A percentile compares a stretch with the other conserved stretches of the same genome.
Evolutionary conservation across 139 green algal species (phyloP).

Genomic region (Coelastrella sp.): DNA sequence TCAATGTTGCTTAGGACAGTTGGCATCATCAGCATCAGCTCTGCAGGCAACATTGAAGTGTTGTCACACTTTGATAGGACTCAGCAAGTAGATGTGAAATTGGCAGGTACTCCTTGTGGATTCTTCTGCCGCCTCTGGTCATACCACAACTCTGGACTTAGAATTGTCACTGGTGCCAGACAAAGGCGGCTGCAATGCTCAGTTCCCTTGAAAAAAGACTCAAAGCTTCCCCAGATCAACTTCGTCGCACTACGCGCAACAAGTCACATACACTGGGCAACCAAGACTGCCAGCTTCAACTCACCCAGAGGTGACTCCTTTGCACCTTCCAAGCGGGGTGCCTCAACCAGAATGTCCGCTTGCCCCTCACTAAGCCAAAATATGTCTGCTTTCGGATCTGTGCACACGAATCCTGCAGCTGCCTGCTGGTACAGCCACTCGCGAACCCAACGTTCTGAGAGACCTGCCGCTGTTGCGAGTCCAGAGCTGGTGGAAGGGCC

Average conservation of each 20-base stretch:
- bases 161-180: too few relatives aligned
- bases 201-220: too few relatives aligned
- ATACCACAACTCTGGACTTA: too few relatives aligned
- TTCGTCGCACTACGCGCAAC: too few relatives aligned
- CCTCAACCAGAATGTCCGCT: conserved; percentile 1
- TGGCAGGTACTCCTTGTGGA: too few relatives aligned
- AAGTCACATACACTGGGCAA: too few relatives aligned
- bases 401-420: background rate
- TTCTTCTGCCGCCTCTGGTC: too few relatives aligned
- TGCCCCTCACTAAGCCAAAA: conserved; percentile 29
- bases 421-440: conserved; percentile 37
- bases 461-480: conserved; percentile 2
- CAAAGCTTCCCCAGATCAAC: too few relatives aligned
- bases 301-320: conserved; percentile 20
- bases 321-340: background rate
- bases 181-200: too few relatives aligned
- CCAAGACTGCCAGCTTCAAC: background rate
- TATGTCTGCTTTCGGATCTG: background rate
- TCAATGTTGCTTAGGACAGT: background rate
- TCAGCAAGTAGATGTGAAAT: too few relatives aligned
- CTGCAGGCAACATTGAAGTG: background rate
- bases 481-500: background rate
- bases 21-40: conserved; percentile 26
- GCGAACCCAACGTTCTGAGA: conserved; percentile 26
- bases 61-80: too few relatives aligned